phyloP scores from a whole-genome alignment of 768 basidiomycete genomes.

The Mycena polygramma region DNA sequence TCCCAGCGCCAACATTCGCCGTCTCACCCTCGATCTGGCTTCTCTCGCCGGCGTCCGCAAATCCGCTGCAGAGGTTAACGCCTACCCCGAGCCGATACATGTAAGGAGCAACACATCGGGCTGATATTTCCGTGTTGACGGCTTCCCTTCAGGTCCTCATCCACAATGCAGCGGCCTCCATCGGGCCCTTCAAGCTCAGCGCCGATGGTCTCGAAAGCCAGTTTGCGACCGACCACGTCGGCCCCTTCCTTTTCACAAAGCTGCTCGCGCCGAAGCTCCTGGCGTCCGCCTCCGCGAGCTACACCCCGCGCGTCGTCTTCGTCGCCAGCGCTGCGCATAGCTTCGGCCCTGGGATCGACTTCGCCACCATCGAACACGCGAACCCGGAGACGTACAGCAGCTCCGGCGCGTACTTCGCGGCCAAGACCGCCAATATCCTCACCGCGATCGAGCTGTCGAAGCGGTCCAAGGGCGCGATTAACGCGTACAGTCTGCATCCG shows the following conservation, averaged over 20 bases:
- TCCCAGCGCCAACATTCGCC: neutral
- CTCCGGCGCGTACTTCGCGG: conserved; percentile 1
- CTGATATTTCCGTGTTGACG: neutral
- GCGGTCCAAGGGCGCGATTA: neutral
- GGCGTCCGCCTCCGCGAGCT: neutral
- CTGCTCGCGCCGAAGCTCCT: neutral
- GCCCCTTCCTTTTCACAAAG: neutral
- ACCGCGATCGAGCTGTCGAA: neutral
- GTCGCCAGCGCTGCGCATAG: neutral
- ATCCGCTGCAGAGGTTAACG: neutral
- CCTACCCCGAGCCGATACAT: neutral
- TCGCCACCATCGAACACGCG: neutral
- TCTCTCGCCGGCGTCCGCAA: neutral
- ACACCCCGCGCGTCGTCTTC: neutral
- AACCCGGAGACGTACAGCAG: neutral
- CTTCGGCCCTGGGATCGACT: neutral
- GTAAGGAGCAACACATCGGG: no score
- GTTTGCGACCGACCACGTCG: neutral
- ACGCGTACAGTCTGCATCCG: neutral
- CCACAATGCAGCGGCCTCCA: neutral
- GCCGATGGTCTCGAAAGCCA: neutral
- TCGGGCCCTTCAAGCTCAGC: neutral
- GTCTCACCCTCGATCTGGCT: neutral
- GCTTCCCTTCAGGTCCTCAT: neutral
- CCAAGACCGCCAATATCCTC: neutral